Evolutionary conservation across 192 early-diverging fungal genomes (phyloP), one percentile per base, ranked within the genome.

Genomic region (Coemansia sp.): DNA sequence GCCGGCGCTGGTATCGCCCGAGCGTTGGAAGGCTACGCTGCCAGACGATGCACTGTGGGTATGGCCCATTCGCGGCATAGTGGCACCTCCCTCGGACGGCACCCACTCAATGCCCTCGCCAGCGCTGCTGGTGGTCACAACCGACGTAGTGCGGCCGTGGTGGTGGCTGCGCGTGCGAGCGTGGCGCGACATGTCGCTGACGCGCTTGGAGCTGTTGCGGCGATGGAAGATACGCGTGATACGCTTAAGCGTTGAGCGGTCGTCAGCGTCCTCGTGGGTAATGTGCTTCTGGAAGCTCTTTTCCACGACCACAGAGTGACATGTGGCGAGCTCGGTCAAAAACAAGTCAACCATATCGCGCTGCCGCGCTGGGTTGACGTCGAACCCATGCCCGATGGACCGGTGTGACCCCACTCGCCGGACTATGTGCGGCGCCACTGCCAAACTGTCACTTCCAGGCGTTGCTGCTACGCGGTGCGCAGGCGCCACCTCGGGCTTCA

Each of bases 221-320:
- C 40, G 66, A 50, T 72, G 72, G 43, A 71, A 65, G 49, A 73
- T 72, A 47, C 70, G 68, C 20, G 77, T 78, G 44, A 76, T 60
- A 11, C 74, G 66, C 47, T 68, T 70, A 20, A 79, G 64, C 3
- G 81, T 84, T 61, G 81, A 78, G 61, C 66, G 66, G 52, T 75
- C 71, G 62, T 74, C 88, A 36, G 79, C 75, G 9, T 70, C 53
- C 22, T 65, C 75, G 47, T 78, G 72, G 6, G 66, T 75, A 10
- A 79, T 71, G 40, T 84, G 68, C 46, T 63, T 75, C 46, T 86
- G 80, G 3, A 75, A 78, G 57, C 79, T 85, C 49, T 88, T 87
- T 34, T 98, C 96, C 1, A 96, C 91, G 11, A 99, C 86, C 1
- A 97, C 97, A 1, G 97, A 98, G 78, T 99, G 96, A 75, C 97